Base-by-base conservation (phyloP, 2,329 filamentous ascomycete genomes). In the Beauveria asiatica region DNA sequence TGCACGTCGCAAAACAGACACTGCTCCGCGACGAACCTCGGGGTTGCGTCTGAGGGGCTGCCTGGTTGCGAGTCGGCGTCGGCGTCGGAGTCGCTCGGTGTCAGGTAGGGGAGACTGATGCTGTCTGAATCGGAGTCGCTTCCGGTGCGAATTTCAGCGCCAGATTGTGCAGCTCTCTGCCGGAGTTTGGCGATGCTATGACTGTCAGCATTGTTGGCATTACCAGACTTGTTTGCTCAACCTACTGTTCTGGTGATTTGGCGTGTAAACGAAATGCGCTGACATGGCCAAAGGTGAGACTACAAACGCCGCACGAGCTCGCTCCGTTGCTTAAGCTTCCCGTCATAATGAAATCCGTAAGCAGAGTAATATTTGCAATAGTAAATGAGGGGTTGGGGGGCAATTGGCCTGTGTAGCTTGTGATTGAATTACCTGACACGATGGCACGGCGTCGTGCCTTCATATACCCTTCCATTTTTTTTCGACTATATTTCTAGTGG, bases 1-100 rank as follows among this genome's bases (percentile, higher is more conserved):
- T 48, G 27, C 5, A 62, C 50, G 11, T 68, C 67, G 67, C 77
- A 79, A 62, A 79, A 78, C 2, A 78, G 65, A 59, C 75, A 78
- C 49, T 71, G 65, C 23, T 65, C 66, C 0, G 67, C 64, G 13
- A 61, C 59, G 60, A 72, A 74, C 30, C 49, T 46, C 5, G 62
- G 60, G n/a, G 45, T 21, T 2, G 37, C 21, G 8, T 30, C 39
- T 2, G 44, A 11, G n/a, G 17, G 33, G 27, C 27, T 37, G 42
- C 55, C 41, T 9, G 16, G 13, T 9, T 50, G 39, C 2, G 33
- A 11, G 23, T 52, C 48, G 11, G 30, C 10, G 30, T 33, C 48
- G 23, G 48, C 25, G 13, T 59, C 46, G 46, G 56, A 51, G 5
- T 49, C 56, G 39, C 41, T 30, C 30, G 33, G 16, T n/a, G 23